Percentiles rank a stretch among this genome's conserved stretches.
phyloP scores from a whole-genome alignment of 2,329 filamentous ascomycete genomes.

The Microcyclosporella mali region DNA sequence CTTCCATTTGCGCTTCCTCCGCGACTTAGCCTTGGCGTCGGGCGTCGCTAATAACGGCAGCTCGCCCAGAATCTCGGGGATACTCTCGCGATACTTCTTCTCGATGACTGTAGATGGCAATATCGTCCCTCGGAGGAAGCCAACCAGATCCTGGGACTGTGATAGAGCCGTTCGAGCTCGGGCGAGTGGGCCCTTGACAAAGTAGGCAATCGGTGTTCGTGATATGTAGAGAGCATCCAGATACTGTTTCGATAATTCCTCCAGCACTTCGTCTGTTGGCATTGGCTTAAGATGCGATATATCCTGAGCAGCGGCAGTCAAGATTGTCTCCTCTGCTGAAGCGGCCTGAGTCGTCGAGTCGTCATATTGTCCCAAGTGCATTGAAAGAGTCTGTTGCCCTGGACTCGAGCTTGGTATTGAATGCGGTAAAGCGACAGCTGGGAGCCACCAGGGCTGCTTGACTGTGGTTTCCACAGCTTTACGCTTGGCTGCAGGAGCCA shows the following conservation, averaged over 20 bases:
- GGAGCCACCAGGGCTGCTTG: constrained; percentile 22
- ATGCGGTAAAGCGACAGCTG: constrained; percentile 9
- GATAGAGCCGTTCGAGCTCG: constrained; percentile 66
- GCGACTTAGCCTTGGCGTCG: constrained; percentile 24
- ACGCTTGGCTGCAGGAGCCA: constrained; percentile 23
- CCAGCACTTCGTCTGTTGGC: constrained; percentile 15
- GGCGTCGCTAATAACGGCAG: constrained; percentile 26
- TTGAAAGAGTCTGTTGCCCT: neutral
- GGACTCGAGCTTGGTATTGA: neutral
- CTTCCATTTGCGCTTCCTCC: constrained; percentile 54
- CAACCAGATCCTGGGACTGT: constrained; percentile 57
- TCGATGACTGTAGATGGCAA: constrained; percentile 54
- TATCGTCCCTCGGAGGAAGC: constrained; percentile 53
- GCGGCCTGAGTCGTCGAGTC: neutral
- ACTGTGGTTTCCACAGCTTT: constrained; percentile 9
- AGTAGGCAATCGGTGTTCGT: constrained; percentile 72
- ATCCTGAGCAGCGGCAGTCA: neutral
- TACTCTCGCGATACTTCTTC: constrained; percentile 69
- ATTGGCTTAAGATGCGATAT: neutral
- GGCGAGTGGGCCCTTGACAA: constrained; percentile 74
- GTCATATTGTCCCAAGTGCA: neutral
- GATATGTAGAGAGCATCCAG: constrained; percentile 44
- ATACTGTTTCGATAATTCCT: constrained; percentile 32
- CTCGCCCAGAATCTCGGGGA: constrained; percentile 60
- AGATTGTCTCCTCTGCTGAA: neutral